A percentile compares a stretch with the other conserved stretches of the same genome.
phyloP scores from a whole-genome alignment of 2,329 filamentous ascomycete genomes.

The Paecilomyces formosus region DNA sequence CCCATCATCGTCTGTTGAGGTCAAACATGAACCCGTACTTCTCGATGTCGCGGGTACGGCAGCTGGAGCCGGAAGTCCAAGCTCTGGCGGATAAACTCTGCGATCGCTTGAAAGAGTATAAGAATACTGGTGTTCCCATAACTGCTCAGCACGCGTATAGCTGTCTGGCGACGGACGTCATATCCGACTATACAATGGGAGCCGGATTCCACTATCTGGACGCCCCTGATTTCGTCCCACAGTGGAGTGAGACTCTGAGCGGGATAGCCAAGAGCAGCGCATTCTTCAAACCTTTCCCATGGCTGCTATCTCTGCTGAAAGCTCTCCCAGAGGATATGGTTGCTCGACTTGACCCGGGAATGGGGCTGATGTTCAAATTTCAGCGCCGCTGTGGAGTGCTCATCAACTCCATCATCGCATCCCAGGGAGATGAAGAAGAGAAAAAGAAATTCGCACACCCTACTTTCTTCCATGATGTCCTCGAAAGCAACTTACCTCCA shows the following conservation, averaged over 20 bases:
- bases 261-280: constrained; percentile 14
- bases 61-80: constrained; percentile 15
- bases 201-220: constrained; percentile 23
- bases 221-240: constrained; percentile 19
- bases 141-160: constrained; percentile 25
- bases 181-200: constrained; percentile 37
- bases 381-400: constrained; percentile 9
- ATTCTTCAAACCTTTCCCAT: constrained; percentile 12
- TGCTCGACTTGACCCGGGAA: constrained; percentile 4
- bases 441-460: constrained; percentile 1
- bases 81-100: constrained; percentile 17
- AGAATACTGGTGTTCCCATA: constrained; percentile 7
- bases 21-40: constrained; percentile 30
- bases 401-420: constrained; percentile 8
- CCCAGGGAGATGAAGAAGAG: constrained; percentile 2
- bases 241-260: constrained; percentile 21
- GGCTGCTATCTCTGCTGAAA: constrained; percentile 13
- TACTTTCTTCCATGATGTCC: constrained; percentile 25
- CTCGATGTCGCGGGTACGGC: constrained; percentile 19
- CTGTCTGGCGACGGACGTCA: constrained; percentile 39
- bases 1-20: constrained; percentile 22
- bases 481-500: constrained; percentile 16
- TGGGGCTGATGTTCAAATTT: constrained; percentile 12
- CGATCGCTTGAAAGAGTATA: constrained; percentile 13
- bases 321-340: constrained; percentile 12